Base-by-base conservation (phyloP, 768 basidiomycete species). In the Paxillus involutus region DNA sequence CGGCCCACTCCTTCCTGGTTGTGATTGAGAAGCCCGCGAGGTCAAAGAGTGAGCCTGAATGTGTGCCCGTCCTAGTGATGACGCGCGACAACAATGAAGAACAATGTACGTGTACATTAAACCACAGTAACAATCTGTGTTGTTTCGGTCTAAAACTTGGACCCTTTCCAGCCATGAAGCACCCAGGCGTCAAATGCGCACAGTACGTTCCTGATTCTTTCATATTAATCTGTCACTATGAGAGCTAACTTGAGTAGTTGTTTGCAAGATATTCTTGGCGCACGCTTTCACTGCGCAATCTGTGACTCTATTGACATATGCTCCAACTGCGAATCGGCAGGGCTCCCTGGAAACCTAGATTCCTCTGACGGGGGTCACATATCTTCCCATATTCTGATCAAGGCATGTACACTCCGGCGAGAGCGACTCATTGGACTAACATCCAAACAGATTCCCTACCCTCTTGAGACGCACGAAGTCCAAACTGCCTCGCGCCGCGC, bases 351-450 rank as follows among this genome's bases (percentile, higher is more conserved):
- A 6, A 91, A 90, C 54, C 71, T 92, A 10, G 86, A 91, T 55
- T 84, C 88, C 0, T 76, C 81, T 1, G 88, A 91, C 39, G 87
- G 84, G 5, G 91, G 89, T 0, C 91, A 93, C 59, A 79, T 80
- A 50, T 91, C 89, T 14, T 88, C 89, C 2, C 94, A 98, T 64
- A 94, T 96, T 59, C 82, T 96, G 80, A 91, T 98, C 71, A 98
- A 98, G 84, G 94, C 91, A 55, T 44, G 67, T 50, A 24, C 13
- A 6, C 26, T 8, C 29, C n/a, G 30, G 37, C 46, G 26, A 52
- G 4, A 26, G 14, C 2, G 10, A 17, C 33, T 26, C n/a, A 14
- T 50, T 19, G 32, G 52, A 58, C 43, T 49, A 30, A 60, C 33
- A 49, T 52, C 32, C 2, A 24, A 36, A 37, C 53, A 95, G 93